Conservation (phyloP, 352 stramenopile species). For the Pythium aphanidermatum region DNA sequence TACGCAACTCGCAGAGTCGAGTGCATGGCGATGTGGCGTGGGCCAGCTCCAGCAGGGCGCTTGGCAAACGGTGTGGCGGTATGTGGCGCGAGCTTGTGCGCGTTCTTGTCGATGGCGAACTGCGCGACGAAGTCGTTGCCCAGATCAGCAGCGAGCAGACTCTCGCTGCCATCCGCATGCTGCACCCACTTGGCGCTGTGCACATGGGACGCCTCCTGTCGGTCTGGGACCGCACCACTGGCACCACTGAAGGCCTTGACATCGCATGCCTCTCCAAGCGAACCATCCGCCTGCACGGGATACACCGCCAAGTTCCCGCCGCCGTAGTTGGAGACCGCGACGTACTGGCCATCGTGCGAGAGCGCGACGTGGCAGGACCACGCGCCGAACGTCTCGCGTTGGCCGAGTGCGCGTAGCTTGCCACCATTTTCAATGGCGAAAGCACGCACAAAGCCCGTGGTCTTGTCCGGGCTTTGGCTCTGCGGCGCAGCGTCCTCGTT, state of each 20-base stretch:
- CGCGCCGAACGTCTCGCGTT: conserved; percentile 42
- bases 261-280: conserved; percentile 34
- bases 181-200: conserved; percentile 64
- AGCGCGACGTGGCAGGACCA: conserved; percentile 65
- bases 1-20: conserved; percentile 43
- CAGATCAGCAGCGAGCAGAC: conserved; percentile 51
- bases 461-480: conserved; percentile 13
- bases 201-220: conserved; percentile 69
- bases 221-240: conserved; percentile 42
- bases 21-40: conserved; percentile 77
- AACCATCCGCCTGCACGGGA: conserved; percentile 46
- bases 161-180: conserved; percentile 19
- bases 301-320: conserved; percentile 57
- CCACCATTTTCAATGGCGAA: conserved; percentile 39
- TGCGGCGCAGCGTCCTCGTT: conserved; percentile 63
- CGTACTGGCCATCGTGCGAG: conserved; percentile 35
- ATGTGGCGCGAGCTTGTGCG: conserved; percentile 34
- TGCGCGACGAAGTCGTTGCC: conserved; percentile 66
- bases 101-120: conserved; percentile 34
- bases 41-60: conserved; percentile 41
- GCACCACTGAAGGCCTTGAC: conserved; percentile 37
- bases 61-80: conserved; percentile 32
- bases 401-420: conserved; percentile 36
- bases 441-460: conserved; percentile 55
- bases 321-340: conserved; percentile 71